Base-by-base conservation (phyloP, 805 yeast species). In the Danielozyma ontarioensis region DNA sequence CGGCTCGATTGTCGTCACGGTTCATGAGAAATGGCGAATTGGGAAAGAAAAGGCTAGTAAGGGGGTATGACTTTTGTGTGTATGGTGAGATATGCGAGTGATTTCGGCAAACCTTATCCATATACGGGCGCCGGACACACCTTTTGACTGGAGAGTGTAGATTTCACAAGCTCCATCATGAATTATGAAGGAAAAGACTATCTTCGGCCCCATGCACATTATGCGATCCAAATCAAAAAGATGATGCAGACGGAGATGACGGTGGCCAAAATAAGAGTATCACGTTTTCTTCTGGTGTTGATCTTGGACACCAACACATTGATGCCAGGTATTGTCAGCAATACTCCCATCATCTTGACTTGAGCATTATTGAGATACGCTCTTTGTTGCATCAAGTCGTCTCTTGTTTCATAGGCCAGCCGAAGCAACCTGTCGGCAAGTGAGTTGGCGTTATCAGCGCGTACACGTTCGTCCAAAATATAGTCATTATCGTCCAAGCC, bases 341-440 rank as follows among this genome's bases (percentile, higher is more conserved):
- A 61, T 1, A 84, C 68, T 27, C 71, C 71, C 39, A 78, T 66
- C 35, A 89, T 63, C 37, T 76, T 70, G 36, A 74, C 68, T 41
- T 81, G 84, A 4, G 93, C 83, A 39, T 66, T 74, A 36, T 68
- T 67, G 33, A 93, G 64, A 5, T 73, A 54, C 25, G 70, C 72
- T 38, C 90, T 70, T 61, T 93, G 98, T 30, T 80, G 68, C 29
- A 72, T 45, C 33, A 93, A 72, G 50, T 85, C 94, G 39, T 89
- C 97, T 37, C 97, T 69, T 0, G 97, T 88, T 45, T 83, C 85
- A 61, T 76, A 82, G 1, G 96, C 97, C 53, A 83, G 89, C n/a
- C 74, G 73, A 25, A 90, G 70, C 37, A 93, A 65, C 28, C 82
- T 63, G 53, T 93, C 97, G 12, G 95, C 85, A 32, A 88, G 64